phyloP scores from a whole-genome alignment of 2,329 filamentous ascomycete species.

The Verticillium dahliae region DNA sequence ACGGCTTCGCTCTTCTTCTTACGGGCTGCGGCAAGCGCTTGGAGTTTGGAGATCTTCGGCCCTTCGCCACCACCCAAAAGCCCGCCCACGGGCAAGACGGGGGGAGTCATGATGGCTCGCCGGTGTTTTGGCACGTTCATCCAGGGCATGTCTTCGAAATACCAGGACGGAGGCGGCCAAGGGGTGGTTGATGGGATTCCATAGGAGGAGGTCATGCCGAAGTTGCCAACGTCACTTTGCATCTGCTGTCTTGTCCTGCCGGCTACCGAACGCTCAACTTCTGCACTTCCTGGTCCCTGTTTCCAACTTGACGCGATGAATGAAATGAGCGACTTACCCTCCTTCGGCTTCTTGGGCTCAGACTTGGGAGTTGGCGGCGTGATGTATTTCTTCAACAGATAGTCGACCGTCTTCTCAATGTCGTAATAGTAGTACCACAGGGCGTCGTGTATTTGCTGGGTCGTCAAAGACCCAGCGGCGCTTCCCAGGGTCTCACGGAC shows the following conservation, averaged over 20 bases:
- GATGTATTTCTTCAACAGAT: constrained; percentile 62
- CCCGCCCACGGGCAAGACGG: constrained; percentile 49
- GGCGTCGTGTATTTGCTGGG: constrained; percentile 73
- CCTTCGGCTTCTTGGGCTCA: constrained; percentile 31
- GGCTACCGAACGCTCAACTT: constrained; percentile 14
- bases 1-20: constrained; percentile 74
- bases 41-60: constrained; percentile 80
- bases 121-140: constrained; percentile 62
- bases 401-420: constrained; percentile 75
- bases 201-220: not conserved
- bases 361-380: constrained; percentile 33
- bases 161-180: constrained; percentile 33
- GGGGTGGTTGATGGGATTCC: constrained; percentile 13
- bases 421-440: constrained; percentile 97
- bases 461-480: constrained; percentile 49
- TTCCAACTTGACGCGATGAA: constrained; percentile 5
- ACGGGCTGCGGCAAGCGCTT: constrained; percentile 78
- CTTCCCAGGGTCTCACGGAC: constrained; percentile 61
- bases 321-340: constrained; percentile 27
- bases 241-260: constrained; percentile 7
- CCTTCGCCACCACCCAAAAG: constrained; percentile 69
- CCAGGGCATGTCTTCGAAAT: constrained; percentile 87
- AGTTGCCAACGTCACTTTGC: not conserved
- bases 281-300: constrained; percentile 6
- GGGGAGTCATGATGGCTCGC: constrained; percentile 58